These are phyloP conservation scores for Saccharomyces hybrid DNA, from an alignment of 1,139 yeast genomes.

Conservation along the genomic window DNA sequence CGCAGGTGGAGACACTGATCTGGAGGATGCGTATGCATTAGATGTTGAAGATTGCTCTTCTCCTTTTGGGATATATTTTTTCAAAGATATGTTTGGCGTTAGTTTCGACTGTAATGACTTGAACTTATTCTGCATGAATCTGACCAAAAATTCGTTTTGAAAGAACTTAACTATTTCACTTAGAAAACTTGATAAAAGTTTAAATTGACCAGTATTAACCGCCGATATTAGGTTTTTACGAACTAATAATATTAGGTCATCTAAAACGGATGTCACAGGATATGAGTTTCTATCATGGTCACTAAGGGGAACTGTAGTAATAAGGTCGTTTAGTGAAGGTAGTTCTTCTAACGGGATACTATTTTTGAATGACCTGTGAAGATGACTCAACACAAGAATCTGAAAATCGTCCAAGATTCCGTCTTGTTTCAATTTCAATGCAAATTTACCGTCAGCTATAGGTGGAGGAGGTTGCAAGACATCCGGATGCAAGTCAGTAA, in stretches of 20 bases:
- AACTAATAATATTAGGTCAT: conserved; percentile 70
- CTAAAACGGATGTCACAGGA: conserved; percentile 77
- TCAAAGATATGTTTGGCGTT: conserved; percentile 14
- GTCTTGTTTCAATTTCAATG: conserved; percentile 46
- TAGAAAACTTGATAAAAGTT: conserved; percentile 21
- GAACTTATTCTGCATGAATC: conserved; percentile 25
- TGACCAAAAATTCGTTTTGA: conserved; percentile 29
- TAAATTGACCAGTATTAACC: conserved; percentile 29
- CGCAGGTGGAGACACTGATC: conserved; percentile 1
- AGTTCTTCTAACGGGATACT: conserved; percentile 74
- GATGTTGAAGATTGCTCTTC: conserved; percentile 2
- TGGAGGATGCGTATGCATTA: conserved; percentile 3
- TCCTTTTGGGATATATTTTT: conserved; percentile 16
- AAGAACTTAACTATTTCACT: conserved; percentile 23
- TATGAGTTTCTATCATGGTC: conserved; percentile 36
- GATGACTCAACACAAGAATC: conserved; percentile 53
- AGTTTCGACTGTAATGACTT: conserved; percentile 24
- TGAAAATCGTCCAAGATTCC: conserved; percentile 58
- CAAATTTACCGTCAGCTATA: conserved; percentile 53
- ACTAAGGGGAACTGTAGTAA: conserved; percentile 33
- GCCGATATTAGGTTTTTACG: conserved; percentile 35
- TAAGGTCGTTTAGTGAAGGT: conserved; percentile 39
- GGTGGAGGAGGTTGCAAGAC: conserved; percentile 43
- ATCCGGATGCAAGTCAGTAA: conserved; percentile 20
- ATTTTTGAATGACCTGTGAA: conserved; percentile 73